These are phyloP conservation scores for Triticum aestivum DNA, from an alignment of 176 grass and related monocot species.

Conservation along the genomic window DNA sequence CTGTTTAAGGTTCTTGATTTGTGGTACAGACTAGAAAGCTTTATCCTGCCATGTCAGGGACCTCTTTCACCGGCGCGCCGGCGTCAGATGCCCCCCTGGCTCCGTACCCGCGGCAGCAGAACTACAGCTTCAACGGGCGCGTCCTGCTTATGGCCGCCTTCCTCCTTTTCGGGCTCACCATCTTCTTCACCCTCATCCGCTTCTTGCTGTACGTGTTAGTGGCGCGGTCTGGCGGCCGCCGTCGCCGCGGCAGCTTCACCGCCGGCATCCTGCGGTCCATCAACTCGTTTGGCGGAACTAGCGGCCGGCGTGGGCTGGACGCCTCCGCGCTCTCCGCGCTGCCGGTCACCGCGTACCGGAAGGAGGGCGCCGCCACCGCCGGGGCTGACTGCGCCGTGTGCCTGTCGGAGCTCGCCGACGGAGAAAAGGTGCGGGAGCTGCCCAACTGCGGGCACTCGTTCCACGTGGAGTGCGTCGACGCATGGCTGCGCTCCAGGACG, in stretches of 20 bases:
- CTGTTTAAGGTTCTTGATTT: neutral
- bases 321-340: conserved; percentile 41
- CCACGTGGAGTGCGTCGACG: conserved; percentile 74
- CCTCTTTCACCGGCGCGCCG: neutral
- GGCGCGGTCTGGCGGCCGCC: neutral
- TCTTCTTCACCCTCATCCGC: conserved; percentile 39
- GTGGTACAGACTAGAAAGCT: neutral
- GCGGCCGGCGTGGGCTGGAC: conserved; percentile 33
- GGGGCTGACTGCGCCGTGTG: conserved; percentile 56
- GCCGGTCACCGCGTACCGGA: conserved; percentile 38
- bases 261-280: conserved; percentile 29
- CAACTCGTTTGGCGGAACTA: conserved; percentile 5
- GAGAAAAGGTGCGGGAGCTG: conserved; percentile 55
- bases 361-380: neutral
- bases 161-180: conserved; percentile 27
- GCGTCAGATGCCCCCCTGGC: neutral
- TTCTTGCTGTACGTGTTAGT: conserved; percentile 23
- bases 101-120: neutral
- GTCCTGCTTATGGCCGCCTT: conserved; percentile 38
- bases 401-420: conserved; percentile 56
- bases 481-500: conserved; percentile 48
- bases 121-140: conserved; percentile 19
- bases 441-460: conserved; percentile 56
- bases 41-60: conserved; percentile 32
- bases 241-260: neutral